phyloP scores from a whole-genome alignment of 2,329 filamentous ascomycete species.

The Colletotrichum eleusines region DNA sequence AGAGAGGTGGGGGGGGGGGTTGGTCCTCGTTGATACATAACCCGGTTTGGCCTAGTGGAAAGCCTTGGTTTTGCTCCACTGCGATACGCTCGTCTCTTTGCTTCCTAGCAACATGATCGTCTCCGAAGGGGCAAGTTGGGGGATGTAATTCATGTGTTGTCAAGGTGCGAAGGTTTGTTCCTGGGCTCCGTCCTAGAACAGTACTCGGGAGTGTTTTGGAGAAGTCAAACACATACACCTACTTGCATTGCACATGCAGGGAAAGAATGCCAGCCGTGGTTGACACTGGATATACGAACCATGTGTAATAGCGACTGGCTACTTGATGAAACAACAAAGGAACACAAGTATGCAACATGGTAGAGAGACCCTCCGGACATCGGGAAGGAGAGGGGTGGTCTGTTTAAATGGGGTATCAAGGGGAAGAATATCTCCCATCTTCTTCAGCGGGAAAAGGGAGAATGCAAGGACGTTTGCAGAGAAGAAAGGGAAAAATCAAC shows the following conservation, averaged over 20 bases:
- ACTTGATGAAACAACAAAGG: no score
- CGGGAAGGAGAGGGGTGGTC: slow-evolving; percentile 4
- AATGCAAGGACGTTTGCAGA: no score
- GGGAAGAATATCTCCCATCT: slow-evolving; percentile 8
- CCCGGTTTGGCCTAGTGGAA: neutral
- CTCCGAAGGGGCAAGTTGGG: neutral
- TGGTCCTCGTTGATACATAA: neutral
- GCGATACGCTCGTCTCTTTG: neutral
- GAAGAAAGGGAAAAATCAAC: neutral
- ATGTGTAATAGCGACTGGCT: no score
- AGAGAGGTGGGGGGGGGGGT: neutral
- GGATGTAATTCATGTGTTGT: neutral
- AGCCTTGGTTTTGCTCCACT: neutral
- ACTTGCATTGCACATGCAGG: neutral
- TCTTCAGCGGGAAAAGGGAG: neutral
- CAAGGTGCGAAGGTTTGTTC: accelerated
- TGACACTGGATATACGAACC: neutral
- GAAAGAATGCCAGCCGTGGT: neutral
- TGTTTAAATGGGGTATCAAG: neutral
- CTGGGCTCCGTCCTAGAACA: no score
- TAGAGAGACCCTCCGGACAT: slow-evolving; percentile 26
- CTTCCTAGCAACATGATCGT: no score
- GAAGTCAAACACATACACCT: neutral
- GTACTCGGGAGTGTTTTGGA: neutral
- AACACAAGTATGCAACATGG: no score